These are phyloP conservation scores for Ophiostoma angusticollis DNA, from an alignment of 2,329 filamentous ascomycete genomes.

Conservation along the genomic window DNA sequence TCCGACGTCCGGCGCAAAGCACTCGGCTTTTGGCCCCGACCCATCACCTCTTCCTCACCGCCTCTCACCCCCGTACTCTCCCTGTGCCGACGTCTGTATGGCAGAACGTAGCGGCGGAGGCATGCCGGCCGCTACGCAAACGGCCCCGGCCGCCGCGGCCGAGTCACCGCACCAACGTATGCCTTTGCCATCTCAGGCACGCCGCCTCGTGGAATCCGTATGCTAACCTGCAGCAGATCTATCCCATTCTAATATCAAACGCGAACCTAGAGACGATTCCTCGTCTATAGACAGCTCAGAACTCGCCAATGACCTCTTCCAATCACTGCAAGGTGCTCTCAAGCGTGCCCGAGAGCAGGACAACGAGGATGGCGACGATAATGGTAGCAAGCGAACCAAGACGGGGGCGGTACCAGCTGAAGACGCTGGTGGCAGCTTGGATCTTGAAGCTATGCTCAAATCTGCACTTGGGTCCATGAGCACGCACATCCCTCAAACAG, in stretches of 20 bases:
- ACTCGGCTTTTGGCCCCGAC: not conserved
- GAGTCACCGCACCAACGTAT: not conserved
- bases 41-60: not conserved
- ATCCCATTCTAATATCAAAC: slow-evolving; percentile 1
- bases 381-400: slow-evolving; percentile 16
- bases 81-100: no score
- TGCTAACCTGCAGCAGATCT: not conserved
- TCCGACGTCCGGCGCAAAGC: not conserved
- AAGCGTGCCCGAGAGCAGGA: slow-evolving; percentile 17
- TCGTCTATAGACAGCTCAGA: not conserved
- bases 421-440: slow-evolving; percentile 8
- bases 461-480: slow-evolving; percentile 19
- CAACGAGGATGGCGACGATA: slow-evolving; percentile 1
- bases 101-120: slow-evolving; percentile 7
- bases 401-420: slow-evolving; percentile 10
- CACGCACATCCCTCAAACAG: slow-evolving; percentile 7
- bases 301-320: slow-evolving; percentile 5
- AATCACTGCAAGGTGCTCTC: slow-evolving; percentile 10
- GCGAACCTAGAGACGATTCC: not conserved
- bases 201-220: no score
- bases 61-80: no score
- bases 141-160: not conserved
- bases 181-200: not conserved
- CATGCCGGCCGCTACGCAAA: slow-evolving; percentile 3
- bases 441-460: slow-evolving; percentile 20